Base-by-base conservation (phyloP, 2,329 filamentous ascomycete genomes). In the Gyromitra esculenta region DNA sequence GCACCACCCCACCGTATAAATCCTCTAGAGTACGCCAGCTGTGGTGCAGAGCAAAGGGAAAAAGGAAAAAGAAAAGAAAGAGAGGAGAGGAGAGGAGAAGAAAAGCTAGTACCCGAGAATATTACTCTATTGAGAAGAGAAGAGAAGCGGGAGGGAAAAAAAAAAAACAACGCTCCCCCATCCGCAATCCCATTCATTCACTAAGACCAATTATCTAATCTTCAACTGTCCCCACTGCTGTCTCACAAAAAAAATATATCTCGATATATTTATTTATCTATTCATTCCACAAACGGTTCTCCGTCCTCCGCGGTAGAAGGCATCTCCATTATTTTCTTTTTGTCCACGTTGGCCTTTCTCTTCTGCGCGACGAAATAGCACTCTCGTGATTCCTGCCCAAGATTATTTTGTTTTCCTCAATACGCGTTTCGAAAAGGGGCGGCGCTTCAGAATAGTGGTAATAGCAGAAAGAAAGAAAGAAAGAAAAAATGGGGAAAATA, bases 311-410 rank as follows among this genome's bases (percentile, higher is more conserved):
- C 15, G 5, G 54, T 69, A 18, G 35, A 37, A 31, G 66, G 57
- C 72, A 75, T 70, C 25, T 4, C 11, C 48, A 48, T 41, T 52
- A 77, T 39, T 9, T 50, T n/a, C 15, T 75, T 35, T 70, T 77
- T 80, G 1, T 63, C 73, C 48, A 80, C 73, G 1, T 62, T 65
- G 0, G 0, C 1, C 35, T 31, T 73, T 56, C 75, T 78, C 15
- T 31, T 63, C 8, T 68, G 43, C 9, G 79, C 79, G 9, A 81
- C 62, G 25, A 81, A 80, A 66, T 79, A 81, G 31, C n/a, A 59
- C 56, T 81, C 80, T 21, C 71, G 79, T 9, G 80, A 81, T 56
- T 80, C 79, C 80, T 81, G 41, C 21, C 39, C 37, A 54, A 9
- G 15, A 54, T 57, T n/a, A 25, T 57, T 57, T 18, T 6, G 37